Base-by-base conservation (phyloP, 495 filamentous ascomycete species). In the Hyaloscypha finlandica region DNA sequence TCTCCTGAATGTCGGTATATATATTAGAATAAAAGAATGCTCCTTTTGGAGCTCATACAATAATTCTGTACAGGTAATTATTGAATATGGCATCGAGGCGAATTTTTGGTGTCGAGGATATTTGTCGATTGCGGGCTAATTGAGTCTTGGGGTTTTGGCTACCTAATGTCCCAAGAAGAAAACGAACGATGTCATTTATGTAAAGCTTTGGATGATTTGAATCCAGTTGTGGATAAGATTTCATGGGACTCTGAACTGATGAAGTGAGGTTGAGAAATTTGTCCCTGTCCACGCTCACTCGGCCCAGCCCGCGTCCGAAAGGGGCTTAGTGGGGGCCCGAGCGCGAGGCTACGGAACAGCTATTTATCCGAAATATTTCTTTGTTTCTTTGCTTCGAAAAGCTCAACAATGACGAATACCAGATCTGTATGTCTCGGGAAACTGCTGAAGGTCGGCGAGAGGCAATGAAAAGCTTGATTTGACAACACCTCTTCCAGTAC, bases 1-100 rank as follows among this genome's bases (percentile, higher is more conserved):
- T 16, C 20, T 51, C 31, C 53, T 8, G 48, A 39, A 56, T 33
- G 19, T 29, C 11, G 25, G 29, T 68, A 67, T 69, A 39, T 72
- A 72, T 37, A 72, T 57, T n/a, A 72, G 48, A 62, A 72, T 72
- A 65, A 67, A 69, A 32, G 30, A 29, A 14, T 66, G 66, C 70
- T 63, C 70, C 66, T 20, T 63, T 8, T 69, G 66, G 70, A 72
- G 70, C 63, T 67, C 63, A 61, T 33, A 42, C 29, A 61, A 67
- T 54, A 62, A 45, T 63, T 72, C 66, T 56, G 14, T 11, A 22
- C 52, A 32, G 37, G n/a, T 55, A 48, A 16, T 42, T 9, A 42
- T 55, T 55, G 54, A 30, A 48, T 51, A 39, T 56, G 70, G 67
- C 70, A 72, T 69, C 54, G 64, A 56, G 63, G 22, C 67, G 55